Evolutionary conservation across 768 basidiomycete species (phyloP), one percentile per base, ranked within the genome.

Genomic region (Mycena rosella): DNA sequence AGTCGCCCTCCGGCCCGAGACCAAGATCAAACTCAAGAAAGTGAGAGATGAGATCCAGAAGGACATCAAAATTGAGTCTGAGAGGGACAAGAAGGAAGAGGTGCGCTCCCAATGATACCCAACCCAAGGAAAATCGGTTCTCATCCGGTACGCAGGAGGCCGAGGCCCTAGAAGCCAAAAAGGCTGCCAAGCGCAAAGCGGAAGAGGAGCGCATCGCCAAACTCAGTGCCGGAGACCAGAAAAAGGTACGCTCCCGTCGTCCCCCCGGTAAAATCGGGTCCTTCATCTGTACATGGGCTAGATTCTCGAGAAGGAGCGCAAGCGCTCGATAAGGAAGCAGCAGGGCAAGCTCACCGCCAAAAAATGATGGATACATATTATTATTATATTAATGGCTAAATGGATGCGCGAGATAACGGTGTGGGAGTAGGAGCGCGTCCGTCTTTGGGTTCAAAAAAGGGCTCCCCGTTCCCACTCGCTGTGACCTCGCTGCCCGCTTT

Each of bases 171-270:
- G 91, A 93, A 68, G 88, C 88, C 60, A 92, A 89, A 78, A 87
- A 88, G 60, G 87, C 88, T 8, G 91, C 89, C 36, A 94, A 93
- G 79, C 88, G 88, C 68, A 88, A 84, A 76, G 88, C 87, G 3
- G 92, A 93, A 76, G 86, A 94, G 70, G 94, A 93, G 66, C 84
- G 87, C 70, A 77, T 94, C 45, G 82, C 91, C 36, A 89, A 88
- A 74, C 85, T 96, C 61, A 91, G 90, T 73, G 85, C 93, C 32
- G 85, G 89, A 22, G 93, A 95, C 72, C 94, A 95, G 82, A 89
- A 90, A 83, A 96, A 95, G 88, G 92, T 90, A 57, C 53, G 75
- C 68, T 14, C 22, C 64, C 20, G 52, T 62, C 30, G 24, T 63
- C 51, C n/a, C n/a, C 14, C 7, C 38, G 2, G 7, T 27, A 15